Conservation (phyloP, 331 rosid species). For the Pyrus hybrid region DNA sequence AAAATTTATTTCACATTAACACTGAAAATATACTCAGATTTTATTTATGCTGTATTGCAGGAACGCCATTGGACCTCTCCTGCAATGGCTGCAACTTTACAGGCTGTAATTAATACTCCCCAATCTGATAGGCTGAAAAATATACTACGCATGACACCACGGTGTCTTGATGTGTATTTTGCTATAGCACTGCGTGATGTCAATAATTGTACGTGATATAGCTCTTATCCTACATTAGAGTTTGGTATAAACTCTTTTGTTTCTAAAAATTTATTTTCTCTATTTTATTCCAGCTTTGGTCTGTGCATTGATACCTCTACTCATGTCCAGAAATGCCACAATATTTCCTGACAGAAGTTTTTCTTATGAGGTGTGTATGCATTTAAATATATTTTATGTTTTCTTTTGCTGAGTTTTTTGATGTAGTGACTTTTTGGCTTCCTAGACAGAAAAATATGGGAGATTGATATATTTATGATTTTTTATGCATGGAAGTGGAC, state of each 20-base stretch:
- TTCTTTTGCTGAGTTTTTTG: not conserved
- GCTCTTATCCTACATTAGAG: constrained; percentile 3
- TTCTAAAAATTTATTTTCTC: constrained; percentile 9
- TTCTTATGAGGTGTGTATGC: constrained; percentile 58
- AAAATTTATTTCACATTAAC: not conserved
- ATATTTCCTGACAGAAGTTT: constrained; percentile 75
- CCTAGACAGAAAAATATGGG: not conserved
- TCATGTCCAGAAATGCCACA: constrained; percentile 81
- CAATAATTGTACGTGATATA: constrained; percentile 62
- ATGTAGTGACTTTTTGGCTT: not conserved
- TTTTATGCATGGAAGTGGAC: not conserved
- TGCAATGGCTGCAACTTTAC: constrained; percentile 55
- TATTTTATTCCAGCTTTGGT: constrained; percentile 72
- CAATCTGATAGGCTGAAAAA: constrained; percentile 80
- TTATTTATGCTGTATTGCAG: constrained; percentile 36
- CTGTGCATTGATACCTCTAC: constrained; percentile 87
- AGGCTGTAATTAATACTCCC: constrained; percentile 54
- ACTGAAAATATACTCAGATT: not conserved
- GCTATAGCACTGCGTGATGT: constrained; percentile 56
- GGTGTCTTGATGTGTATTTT: constrained; percentile 73
- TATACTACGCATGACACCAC: constrained; percentile 56
- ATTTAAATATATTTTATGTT: not conserved
- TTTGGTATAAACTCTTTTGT: constrained; percentile 3
- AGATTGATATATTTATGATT: not conserved
- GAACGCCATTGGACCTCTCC: constrained; percentile 98